Base-by-base conservation (phyloP, 805 yeast genomes). In the Yarrowia sp. region DNA sequence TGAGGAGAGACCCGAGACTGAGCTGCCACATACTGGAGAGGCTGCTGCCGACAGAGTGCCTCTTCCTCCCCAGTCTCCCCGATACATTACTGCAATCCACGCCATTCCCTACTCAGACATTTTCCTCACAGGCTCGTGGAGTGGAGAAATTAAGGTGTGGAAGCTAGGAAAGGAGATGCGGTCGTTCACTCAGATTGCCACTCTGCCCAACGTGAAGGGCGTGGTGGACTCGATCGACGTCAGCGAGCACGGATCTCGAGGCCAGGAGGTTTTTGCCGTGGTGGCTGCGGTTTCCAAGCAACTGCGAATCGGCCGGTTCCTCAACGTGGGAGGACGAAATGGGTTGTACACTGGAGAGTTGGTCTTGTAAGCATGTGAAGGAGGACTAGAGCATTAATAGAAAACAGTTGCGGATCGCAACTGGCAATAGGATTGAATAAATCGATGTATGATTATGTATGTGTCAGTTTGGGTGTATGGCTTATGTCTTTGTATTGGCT, bases 261-360 rank as follows among this genome's bases (percentile, higher is more conserved):
- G 81, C 32, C 80, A 81, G 64, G 82, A 81, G 63, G 79, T 81
- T 56, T 73, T 85, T 58, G 81, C 85, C 68, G 66, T 69, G 26
- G 76, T 91, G 11, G 93, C 89, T 0, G 80, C 90, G 38, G 79
- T 89, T 5, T 83, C 93, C 43, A 90, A 92, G 75, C 97, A 93
- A 76, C 96, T 89, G 72, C 85, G 88, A 73, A 79, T 90, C 65
- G 98, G 97, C 40, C 86, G 98, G 73, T 92, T 97, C 97, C 75
- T 81, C 49, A 80, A 83, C 63, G 79, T 82, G 17, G 86, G 87
- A 44, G 87, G 88, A 32, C 84, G 93, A 74, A 90, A 89, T 76
- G 90, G 90, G 66, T 79, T 90, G 68, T 84, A 81, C 70, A 83
- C 67, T 8, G 71, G 70, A n/a, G 66, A 54, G 22, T 54, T 51